These are phyloP conservation scores for Manihot esculenta DNA, from an alignment of 441 rosid species.

Conservation along the genomic window DNA sequence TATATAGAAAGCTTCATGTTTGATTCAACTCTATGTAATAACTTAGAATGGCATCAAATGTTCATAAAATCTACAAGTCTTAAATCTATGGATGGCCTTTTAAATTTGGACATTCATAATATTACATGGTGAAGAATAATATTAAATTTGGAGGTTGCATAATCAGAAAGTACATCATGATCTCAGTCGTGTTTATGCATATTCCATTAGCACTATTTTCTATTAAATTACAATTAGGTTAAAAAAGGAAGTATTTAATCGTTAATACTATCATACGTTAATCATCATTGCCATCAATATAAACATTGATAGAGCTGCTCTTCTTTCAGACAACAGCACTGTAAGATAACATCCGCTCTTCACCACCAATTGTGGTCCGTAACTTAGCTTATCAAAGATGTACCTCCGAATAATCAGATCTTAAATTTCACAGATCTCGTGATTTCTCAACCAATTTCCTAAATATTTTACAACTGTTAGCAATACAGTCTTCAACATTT, in stretches of 20 bases:
- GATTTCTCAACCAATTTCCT: background rate
- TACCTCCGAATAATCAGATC: too few relatives aligned
- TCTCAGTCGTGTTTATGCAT: background rate
- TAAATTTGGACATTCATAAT: too few relatives aligned
- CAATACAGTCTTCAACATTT: conserved; percentile 3
- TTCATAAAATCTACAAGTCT: background rate
- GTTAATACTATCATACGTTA: background rate
- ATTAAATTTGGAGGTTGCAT: background rate
- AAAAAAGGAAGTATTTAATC: background rate
- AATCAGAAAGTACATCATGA: background rate
- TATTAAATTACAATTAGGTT: background rate
- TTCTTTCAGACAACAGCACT: background rate
- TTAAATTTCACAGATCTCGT: background rate
- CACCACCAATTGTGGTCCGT: background rate
- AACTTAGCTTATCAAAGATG: background rate
- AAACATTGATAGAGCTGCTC: background rate
- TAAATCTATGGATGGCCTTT: background rate
- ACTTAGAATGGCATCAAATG: background rate
- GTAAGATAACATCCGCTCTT: background rate
- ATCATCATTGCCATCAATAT: background rate
- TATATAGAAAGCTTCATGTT: background rate
- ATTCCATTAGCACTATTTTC: background rate
- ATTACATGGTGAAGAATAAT: too few relatives aligned
- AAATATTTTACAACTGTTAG: background rate
- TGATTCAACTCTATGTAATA: background rate